Base-by-base conservation (phyloP, 768 basidiomycete genomes). In the Amanita exitialis region DNA sequence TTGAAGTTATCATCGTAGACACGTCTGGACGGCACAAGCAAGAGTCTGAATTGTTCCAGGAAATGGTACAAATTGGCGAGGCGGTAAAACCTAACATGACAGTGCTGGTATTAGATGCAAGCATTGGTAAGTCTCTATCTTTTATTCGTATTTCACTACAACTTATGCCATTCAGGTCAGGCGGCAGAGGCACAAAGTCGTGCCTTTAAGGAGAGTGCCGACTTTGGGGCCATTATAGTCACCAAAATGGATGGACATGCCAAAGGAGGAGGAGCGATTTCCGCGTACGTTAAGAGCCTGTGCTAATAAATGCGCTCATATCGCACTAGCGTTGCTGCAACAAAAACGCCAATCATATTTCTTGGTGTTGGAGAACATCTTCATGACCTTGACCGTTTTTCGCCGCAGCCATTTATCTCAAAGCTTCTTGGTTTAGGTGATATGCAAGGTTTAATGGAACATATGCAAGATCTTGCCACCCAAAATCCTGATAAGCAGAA, bases 211-310 rank as follows among this genome's bases (percentile, higher is more conserved):
- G 95, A 98, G 55, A 91, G 87, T 54, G 90, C 93, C 18, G 82
- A 96, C 63, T 99, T 99, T 63, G 96, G 95, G 52, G 96, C 95
- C 2, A 99, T 99, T 57, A 96, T 99, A 53, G 96, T 99, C 13
- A 99, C 96, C 9, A 99, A 99, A 70, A 91, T 99, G 83, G 96
- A 99, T 59, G 96, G 96, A 3, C 96, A 99, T 60, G 96, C 96
- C 1, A 98, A 96, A 64, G 96, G 96, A 51, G 96, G 96, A 65
- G 96, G 96, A 20, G 96, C 96, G 27, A 98, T 99, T 54, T 99
- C 96, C 41, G 95, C 95, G 95, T 97, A 69, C 53, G 92, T 76
- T 42, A 30, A 38, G 49, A 10, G n/a, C 20, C 27, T 46, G 34
- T 28, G 16, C 5, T 25, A 32, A 51, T 32, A 8, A 25, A 30